Evolutionary conservation across 768 basidiomycete genomes (phyloP), one percentile per base, ranked within the genome.

Genomic region (Auricularia sp.): DNA sequence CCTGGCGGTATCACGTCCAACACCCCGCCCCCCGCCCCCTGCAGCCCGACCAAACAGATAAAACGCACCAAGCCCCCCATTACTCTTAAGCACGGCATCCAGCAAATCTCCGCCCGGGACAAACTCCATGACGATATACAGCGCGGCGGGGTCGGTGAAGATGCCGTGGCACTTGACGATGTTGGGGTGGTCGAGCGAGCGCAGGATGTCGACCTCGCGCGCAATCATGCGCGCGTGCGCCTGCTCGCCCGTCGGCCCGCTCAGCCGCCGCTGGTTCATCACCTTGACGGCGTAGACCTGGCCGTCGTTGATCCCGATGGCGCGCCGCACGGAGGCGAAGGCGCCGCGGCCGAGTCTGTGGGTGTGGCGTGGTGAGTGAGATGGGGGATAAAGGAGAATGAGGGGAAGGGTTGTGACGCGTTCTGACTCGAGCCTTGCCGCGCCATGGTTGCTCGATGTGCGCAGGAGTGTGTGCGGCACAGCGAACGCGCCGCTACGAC

Each of bases 281-380:
- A 5, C 75, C 78, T 98, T 98, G 74, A 95, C 85, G 0, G 96
- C 96, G 67, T 83, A 87, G 80, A 85, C 85, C 64, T 82, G 76
- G 11, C 92, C 92, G 11, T 87, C 88, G 23, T 75, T 73, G 10
- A 86, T 83, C 68, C 85, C 81, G 56, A 94, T 78, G 1, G 91
- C 93, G 72, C 88, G 90, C 77, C 87, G 83, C 21, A 98, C 96
- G 10, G 87, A 88, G 3, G 93, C 96, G 72, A 97, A 98, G 2
- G 91, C 87, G 8, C 96, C 96, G 69, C 87, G 88, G 62, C 96
- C 96, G 3, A 98, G 83, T 73, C 65, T 66, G 29, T 29, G 2
- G 23, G 23, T 23, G 23, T 23, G 29, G 29, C 2, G 2, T 29
- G 29, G 29, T 29, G 23, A 23, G 23, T 51, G 47, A 51, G 39